A percentile compares a stretch with the other conserved stretches of the same genome.
These are phyloP conservation scores for Podila verticillata DNA, from an alignment of 192 early-diverging fungal species.

Conservation along the genomic window DNA sequence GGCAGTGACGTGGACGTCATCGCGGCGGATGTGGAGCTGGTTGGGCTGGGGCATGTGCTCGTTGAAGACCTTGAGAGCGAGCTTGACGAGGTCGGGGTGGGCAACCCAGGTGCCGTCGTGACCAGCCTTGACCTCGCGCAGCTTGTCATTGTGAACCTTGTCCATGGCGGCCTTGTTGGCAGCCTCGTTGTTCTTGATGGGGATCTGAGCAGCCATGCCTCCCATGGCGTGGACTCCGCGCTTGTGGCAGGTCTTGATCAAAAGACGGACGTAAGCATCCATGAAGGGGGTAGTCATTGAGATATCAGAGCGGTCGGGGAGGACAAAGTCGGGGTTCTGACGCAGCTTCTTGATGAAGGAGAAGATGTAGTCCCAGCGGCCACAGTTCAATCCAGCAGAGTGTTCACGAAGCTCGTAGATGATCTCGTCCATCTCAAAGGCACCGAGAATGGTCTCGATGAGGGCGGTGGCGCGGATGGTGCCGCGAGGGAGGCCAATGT, in stretches of 20 bases:
- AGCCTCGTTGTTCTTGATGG: conserved; percentile 91
- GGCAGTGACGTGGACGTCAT: conserved; percentile 87
- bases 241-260: conserved; percentile 98
- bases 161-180: conserved; percentile 92
- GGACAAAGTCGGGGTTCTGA: conserved; percentile 82
- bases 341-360: conserved; percentile 98
- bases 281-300: conserved; percentile 98
- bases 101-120: conserved; percentile 98
- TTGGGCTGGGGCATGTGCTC: conserved; percentile 96
- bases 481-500: conserved; percentile 87
- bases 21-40: conserved; percentile 93
- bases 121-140: conserved; percentile 94
- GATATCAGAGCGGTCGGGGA: conserved; percentile 92
- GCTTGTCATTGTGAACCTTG: conserved; percentile 96
- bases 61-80: conserved; percentile 92
- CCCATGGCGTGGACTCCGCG: conserved; percentile 99
- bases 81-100: conserved; percentile 93
- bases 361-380: conserved; percentile 99
- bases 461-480: conserved; percentile 97
- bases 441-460: conserved; percentile 97
- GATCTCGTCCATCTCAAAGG: conserved; percentile 99
- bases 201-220: conserved; percentile 99
- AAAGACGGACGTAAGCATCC: conserved; percentile 96
- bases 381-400: conserved; percentile 98
- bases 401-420: conserved; percentile 99